Conservation (phyloP, 1,139 yeast species). For the Arxiozyma heterogenica region DNA sequence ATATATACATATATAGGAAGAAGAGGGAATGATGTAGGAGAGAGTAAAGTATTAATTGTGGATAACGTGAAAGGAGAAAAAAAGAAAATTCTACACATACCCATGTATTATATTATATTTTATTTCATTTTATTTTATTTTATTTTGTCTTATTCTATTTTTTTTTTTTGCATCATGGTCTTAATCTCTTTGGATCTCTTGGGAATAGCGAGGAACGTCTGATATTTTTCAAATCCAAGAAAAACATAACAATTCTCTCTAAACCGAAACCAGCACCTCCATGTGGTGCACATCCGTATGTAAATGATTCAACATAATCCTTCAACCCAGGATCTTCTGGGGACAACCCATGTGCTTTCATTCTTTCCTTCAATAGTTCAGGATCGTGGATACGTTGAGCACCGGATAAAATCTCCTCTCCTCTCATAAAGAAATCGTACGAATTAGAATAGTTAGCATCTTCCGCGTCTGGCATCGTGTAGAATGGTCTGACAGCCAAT, state of each 20-base stretch:
- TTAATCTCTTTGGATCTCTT: conserved; percentile 91
- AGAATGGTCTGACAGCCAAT: conserved; percentile 90
- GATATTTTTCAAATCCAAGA: conserved; percentile 88
- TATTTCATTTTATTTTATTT: too few species aligned
- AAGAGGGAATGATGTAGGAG: too few species aligned
- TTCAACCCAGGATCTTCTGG: conserved; percentile 71
- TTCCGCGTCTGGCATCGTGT: conserved; percentile 96
- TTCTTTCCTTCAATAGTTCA: conserved; percentile 68
- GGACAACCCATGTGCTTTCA: conserved; percentile 74
- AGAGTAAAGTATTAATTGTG: too few species aligned
- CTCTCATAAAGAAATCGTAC: conserved; percentile 98
- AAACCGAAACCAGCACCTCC: conserved; percentile 99
- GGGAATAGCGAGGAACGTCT: conserved; percentile 98
- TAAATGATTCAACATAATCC: conserved; percentile 88
- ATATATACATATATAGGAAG: not conserved
- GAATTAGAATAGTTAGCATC: conserved; percentile 90
- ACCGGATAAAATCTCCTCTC: conserved; percentile 96
- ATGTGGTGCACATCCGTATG: conserved; percentile 95
- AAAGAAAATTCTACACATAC: too few species aligned
- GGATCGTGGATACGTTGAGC: conserved; percentile 99
- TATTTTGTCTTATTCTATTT: too few species aligned
- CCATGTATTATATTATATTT: too few species aligned
- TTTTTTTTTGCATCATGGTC: conserved; percentile 44
- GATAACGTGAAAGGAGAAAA: too few species aligned
- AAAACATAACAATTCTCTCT: conserved; percentile 98